Evolutionary conservation across 2,329 filamentous ascomycete species (phyloP), one percentile per base, ranked within the genome.

Genomic region (Phoma sp.): DNA sequence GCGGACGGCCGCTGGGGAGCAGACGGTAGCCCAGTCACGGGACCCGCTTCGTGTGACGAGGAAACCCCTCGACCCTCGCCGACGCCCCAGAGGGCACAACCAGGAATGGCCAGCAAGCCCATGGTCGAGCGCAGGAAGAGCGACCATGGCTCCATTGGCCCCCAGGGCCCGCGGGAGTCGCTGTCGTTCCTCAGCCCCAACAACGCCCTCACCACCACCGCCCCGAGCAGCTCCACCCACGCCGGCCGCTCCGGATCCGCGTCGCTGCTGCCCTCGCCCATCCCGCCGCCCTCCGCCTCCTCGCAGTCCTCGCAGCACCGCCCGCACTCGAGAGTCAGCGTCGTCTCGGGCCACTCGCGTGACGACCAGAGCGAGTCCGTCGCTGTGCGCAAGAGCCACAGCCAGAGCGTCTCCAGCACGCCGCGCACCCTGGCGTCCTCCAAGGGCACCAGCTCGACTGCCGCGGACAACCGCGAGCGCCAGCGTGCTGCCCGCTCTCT

Each of bases 351-450:
- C 32, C 30, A 52, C 34, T 66, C 65, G 42, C 64, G 54, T 56
- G 65, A 66, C 63, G 64, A 65, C 48, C 69, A 53, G 38, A 53
- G 60, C 54, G 69, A 71, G 30, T 55, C 60, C 23, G 43, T 60
- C 30, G 50, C 60, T 15, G 64, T 62, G 51, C 55, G 63, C 17
- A 67, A 72, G 59, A 68, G 65, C 60, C 67, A 74, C 56, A 70
- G 67, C 48, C 65, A 73, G 23, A 74, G 70, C 42, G 45, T 74
- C 15, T 74, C 72, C 21, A 74, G 71, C 55, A 74, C 69, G 30
- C 68, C 69, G 23, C 68, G 54, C 66, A 75, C 74, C 30, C 68
- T 74, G 68, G 68, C 71, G 49, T 74, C 68, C 52, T 69, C 67
- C 14, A 68, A 67, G 50, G 61, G 56, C 32, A 73, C 67, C 53